Conservation (phyloP, 2,329 filamentous ascomycete genomes). For the Neobulgaria alba region DNA sequence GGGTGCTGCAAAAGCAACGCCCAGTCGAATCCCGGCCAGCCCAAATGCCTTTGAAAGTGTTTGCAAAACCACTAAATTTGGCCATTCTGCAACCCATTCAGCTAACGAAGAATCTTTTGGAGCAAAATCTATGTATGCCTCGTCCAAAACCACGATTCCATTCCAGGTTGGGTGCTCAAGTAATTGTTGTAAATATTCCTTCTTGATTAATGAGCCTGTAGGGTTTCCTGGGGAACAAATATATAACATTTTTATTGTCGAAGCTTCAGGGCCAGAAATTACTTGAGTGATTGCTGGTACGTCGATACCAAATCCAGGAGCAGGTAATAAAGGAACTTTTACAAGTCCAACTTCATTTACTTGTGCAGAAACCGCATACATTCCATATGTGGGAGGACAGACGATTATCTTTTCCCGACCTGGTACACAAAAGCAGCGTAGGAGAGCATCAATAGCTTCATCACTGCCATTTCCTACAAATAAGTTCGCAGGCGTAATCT, state of each 20-base stretch:
- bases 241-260: conserved; percentile 78
- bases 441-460: conserved; percentile 89
- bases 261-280: conserved; percentile 48
- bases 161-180: conserved; percentile 91
- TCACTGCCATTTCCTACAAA: conserved; percentile 96
- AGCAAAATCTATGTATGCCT: conserved; percentile 95
- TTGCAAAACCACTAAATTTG: conserved; percentile 96
- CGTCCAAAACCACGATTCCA: conserved; percentile 84
- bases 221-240: conserved; percentile 95
- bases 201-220: conserved; percentile 70
- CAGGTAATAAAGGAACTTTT: conserved; percentile 70
- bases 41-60: conserved; percentile 98
- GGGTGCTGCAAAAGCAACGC: conserved; percentile 70
- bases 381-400: conserved; percentile 95
- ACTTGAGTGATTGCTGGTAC: conserved; percentile 56
- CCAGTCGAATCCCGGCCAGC: conserved; percentile 84
- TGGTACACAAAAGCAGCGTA: conserved; percentile 87
- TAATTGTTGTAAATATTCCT: conserved; percentile 62
- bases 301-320: conserved; percentile 67
- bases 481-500: conserved; percentile 70
- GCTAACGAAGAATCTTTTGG: conserved; percentile 71
- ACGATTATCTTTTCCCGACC: conserved; percentile 84
- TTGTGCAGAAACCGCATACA: conserved; percentile 92
- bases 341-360: conserved; percentile 86
- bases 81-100: conserved; percentile 86